Evolutionary conservation across 2,329 filamentous ascomycete genomes (phyloP), one percentile per base, ranked within the genome.

Genomic region (Cladosporium sp.): DNA sequence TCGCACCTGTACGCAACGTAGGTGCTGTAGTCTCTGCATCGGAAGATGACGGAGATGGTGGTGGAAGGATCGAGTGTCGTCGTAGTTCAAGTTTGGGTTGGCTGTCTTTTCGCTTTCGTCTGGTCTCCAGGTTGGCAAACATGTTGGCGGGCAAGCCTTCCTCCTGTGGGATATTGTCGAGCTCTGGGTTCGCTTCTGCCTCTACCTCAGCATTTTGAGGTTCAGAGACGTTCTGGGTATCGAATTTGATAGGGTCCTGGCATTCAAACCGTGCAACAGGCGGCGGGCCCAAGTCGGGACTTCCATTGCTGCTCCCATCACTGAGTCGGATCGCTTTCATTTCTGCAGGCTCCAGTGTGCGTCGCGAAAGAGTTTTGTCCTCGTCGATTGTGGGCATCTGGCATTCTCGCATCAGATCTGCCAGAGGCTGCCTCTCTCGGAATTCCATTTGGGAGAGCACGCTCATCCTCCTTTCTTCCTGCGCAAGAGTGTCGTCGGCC

Each of bases 331-430:
- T 69, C 3, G 72, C 68, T 22, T 69, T 73, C 39, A 89, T 85
- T 65, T 89, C 83, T 7, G 86, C 83, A 20, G 79, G 78, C 63
- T 64, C 87, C 68, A 92, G 76, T 9, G 88, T 89, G 65, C 80
- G 79, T 55, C 89, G 79, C 11, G 87, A 89, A 2, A 79, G 74
- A 12, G 30, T 34, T 67, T 88, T 90, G 69, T 84, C 83, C 71
- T 93, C 89, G 38, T 81, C 76, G 52, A 93, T 91, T 1, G 85
- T 84, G 8, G 87, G 83, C 64, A 90, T 71, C 67, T 84, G 65
- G 11, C 57, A 64, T 11, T 72, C 70, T 19, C 65, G 64, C 69
- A 72, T 70, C 8, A 69, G 51, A 47, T 70, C 68, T 1, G 65
- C 64, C 51, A 72, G 54, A 15, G 70, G 65, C 34, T 70, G 69